A percentile compares a stretch with the other conserved stretches of the same genome.
phyloP scores from a whole-genome alignment of 176 grass and related monocot genomes.

The Lolium perenne region DNA sequence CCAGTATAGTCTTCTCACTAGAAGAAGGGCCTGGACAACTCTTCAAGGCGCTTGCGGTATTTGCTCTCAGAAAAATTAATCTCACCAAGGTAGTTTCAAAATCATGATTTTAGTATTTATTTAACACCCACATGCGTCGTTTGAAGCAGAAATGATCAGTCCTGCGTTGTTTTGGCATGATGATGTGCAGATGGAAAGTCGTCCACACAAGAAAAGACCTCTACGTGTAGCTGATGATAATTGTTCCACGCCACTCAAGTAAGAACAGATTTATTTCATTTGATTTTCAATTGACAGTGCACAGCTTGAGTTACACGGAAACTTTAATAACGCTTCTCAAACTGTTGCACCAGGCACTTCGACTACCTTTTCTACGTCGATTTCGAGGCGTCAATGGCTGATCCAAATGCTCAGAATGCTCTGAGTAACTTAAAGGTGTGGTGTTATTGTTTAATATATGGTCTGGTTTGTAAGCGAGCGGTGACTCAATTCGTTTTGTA shows the following conservation, averaged over 20 bases:
- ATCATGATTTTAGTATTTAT: constrained; percentile 30
- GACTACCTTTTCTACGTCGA: too few relatives aligned
- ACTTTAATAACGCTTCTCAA: not conserved
- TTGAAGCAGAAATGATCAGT: constrained; percentile 1
- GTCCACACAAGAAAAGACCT: constrained; percentile 69
- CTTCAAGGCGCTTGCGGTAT: constrained; percentile 85
- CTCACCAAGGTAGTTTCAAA: constrained; percentile 74
- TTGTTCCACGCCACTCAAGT: constrained; percentile 43
- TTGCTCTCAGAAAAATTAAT: constrained; percentile 83
- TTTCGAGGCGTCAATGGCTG: too few relatives aligned
- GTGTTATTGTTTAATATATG: too few relatives aligned
- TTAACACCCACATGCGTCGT: not conserved
- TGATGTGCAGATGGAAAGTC: constrained; percentile 81
- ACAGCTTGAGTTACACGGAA: not conserved
- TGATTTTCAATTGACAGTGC: not conserved
- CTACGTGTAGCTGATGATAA: constrained; percentile 71
- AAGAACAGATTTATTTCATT: constrained; percentile 4
- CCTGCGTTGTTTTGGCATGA: not conserved
- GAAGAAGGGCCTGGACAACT: constrained; percentile 92
- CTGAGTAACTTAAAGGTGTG: too few relatives aligned
- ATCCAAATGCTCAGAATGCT: too few relatives aligned
- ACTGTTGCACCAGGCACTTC: too few relatives aligned
- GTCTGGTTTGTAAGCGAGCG: too few relatives aligned
- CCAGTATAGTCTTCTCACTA: not conserved
- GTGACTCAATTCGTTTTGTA: not conserved